phyloP scores from a whole-genome alignment of 1,284 basidiomycete species.

The Tranzscheliella williamsii region DNA sequence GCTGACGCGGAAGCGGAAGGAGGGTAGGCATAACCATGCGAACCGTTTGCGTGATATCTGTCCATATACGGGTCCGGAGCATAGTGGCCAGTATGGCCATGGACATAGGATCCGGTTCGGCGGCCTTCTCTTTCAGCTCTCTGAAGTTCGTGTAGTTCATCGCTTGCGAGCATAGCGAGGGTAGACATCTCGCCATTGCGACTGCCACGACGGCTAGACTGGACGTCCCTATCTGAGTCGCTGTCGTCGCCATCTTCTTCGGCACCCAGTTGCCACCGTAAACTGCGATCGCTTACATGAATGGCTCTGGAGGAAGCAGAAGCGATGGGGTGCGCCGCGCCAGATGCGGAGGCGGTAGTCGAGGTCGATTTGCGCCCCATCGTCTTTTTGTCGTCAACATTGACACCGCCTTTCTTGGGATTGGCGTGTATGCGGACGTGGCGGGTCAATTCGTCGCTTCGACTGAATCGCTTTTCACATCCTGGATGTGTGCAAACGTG shows the following conservation, averaged over 20 bases:
- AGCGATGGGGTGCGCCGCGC: slow-evolving; percentile 16
- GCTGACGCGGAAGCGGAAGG: slow-evolving; percentile 3
- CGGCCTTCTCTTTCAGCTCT: slow-evolving; percentile 47
- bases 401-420: slow-evolving; percentile 48
- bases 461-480: slow-evolving; percentile 98
- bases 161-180: slow-evolving; percentile 54
- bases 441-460: slow-evolving; percentile 94
- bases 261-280: slow-evolving; percentile 39
- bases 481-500: slow-evolving; percentile 87
- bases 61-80: slow-evolving; percentile 29
- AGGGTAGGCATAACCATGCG: slow-evolving; percentile 13
- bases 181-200: slow-evolving; percentile 55
- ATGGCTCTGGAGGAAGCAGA: slow-evolving; percentile 20
- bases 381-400: slow-evolving; percentile 24
- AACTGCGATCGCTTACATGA: slow-evolving; percentile 10
- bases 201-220: slow-evolving; percentile 5
- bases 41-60: slow-evolving; percentile 19
- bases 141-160: slow-evolving; percentile 55
- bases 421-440: slow-evolving; percentile 87
- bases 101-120: slow-evolving; percentile 10
- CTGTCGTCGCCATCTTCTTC: slow-evolving; percentile 43
- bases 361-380: slow-evolving; percentile 15
- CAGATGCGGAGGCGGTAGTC: slow-evolving; percentile 3
- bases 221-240: slow-evolving; percentile 44
- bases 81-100: slow-evolving; percentile 13